These are phyloP conservation scores for Stephanodiscus triporus DNA, from an alignment of 108 stramenopile species.

Conservation along the genomic window DNA sequence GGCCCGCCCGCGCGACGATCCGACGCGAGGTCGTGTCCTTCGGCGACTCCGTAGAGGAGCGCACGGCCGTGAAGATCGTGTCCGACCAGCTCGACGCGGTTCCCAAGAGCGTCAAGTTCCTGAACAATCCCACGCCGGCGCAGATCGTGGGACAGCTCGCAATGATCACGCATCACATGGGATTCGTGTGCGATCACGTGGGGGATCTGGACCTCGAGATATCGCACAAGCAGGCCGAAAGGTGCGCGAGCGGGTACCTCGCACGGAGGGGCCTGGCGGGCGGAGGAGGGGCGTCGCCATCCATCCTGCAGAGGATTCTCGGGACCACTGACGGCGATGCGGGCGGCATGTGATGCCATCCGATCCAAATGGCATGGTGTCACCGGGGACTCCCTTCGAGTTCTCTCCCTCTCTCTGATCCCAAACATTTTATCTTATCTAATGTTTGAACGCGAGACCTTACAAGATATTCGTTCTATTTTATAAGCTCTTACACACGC, in stretches of 20 bases:
- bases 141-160: constrained; percentile 84
- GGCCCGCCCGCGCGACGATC: background rate
- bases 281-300: background rate
- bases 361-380: constrained; percentile 8
- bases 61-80: constrained; percentile 88
- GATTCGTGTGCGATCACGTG: constrained; percentile 62
- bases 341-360: background rate
- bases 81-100: constrained; percentile 72
- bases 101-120: constrained; percentile 86
- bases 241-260: constrained; percentile 67
- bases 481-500: too few species aligned
- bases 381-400: too few species aligned
- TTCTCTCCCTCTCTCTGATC: too few species aligned
- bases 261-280: constrained; percentile 1
- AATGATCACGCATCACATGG: constrained; percentile 85
- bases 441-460: too few species aligned
- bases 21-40: constrained; percentile 81
- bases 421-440: too few species aligned
- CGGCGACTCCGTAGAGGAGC: constrained; percentile 87
- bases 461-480: too few species aligned
- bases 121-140: constrained; percentile 65
- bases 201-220: constrained; percentile 81
- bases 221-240: constrained; percentile 67
- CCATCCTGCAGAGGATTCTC: constrained; percentile 20
- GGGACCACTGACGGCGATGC: background rate